Conservation (phyloP, 2,329 filamentous ascomycete species). For the Fusarium buharicum region DNA sequence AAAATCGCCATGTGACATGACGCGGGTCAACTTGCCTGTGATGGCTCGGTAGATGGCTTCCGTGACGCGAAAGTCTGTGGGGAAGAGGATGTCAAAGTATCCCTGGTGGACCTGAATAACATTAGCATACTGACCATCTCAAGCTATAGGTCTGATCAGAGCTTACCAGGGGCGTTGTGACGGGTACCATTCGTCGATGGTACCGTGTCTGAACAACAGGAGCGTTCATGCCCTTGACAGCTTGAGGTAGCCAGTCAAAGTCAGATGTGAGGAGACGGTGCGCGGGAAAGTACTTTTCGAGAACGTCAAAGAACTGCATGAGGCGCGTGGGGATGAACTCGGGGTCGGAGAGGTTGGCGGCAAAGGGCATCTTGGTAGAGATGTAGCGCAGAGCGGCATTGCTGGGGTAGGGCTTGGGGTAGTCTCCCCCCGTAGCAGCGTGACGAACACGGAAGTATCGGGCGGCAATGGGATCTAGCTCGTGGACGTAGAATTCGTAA, state of each 20-base stretch:
- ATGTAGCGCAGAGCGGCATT: slow-evolving; percentile 69
- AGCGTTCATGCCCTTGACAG: slow-evolving; percentile 85
- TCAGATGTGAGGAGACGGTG: slow-evolving; percentile 91
- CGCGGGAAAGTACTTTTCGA: slow-evolving; percentile 87
- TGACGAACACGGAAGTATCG: slow-evolving; percentile 88
- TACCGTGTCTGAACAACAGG: slow-evolving; percentile 97
- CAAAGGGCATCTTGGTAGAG: slow-evolving; percentile 72
- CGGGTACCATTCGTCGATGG: slow-evolving; percentile 85
- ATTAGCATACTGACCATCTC: slow-evolving; percentile 14
- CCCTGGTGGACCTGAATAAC: slow-evolving; percentile 85
- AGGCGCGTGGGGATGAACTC: slow-evolving; percentile 95
- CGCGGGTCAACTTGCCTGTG: slow-evolving; percentile 89
- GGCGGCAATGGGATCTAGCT: slow-evolving; percentile 82
- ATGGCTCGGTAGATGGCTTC: slow-evolving; percentile 93
- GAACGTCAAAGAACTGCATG: slow-evolving; percentile 96
- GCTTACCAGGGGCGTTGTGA: slow-evolving; percentile 87
- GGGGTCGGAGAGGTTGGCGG: slow-evolving; percentile 79
- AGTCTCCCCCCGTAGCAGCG: slow-evolving; percentile 73
- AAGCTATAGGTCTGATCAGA: slow-evolving; percentile 18
- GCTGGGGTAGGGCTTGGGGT: slow-evolving; percentile 69
- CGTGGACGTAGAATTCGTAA: slow-evolving; percentile 88
- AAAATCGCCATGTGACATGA: slow-evolving; percentile 89
- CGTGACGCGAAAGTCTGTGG: slow-evolving; percentile 91
- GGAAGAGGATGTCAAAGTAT: slow-evolving; percentile 99
- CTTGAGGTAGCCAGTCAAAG: slow-evolving; percentile 86